Evolutionary conservation across 345 rosid genomes (phyloP).

Genomic region (Iberis pinnata): DNA sequence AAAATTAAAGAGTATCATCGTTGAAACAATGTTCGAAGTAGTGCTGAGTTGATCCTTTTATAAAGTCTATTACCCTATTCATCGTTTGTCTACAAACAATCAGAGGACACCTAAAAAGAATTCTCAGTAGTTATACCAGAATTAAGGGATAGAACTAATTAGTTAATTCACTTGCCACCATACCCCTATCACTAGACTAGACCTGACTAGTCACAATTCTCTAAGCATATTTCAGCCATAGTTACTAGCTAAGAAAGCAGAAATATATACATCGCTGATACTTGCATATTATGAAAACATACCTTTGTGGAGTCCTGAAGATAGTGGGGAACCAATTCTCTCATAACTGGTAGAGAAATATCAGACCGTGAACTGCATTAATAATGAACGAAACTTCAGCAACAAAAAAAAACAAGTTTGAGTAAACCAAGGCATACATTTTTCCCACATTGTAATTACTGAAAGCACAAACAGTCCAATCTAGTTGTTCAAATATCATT

Average conservation of each 20-base stretch:
- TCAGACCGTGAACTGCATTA: slow-evolving; percentile 78
- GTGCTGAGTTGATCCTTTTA: slow-evolving; percentile 4
- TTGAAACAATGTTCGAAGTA: slow-evolving; percentile 7
- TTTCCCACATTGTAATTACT: slow-evolving; percentile 8
- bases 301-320: slow-evolving; percentile 92
- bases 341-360: slow-evolving; percentile 88
- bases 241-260: not conserved
- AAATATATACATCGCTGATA: not conserved
- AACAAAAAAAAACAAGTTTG: not conserved
- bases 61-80: slow-evolving; percentile 1
- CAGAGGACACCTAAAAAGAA: not conserved
- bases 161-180: slow-evolving; percentile 7
- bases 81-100: slow-evolving; percentile 9
- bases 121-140: slow-evolving; percentile 8
- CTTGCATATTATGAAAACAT: slow-evolving; percentile 25
- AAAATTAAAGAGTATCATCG: slow-evolving; percentile 10
- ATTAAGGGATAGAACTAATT: slow-evolving; percentile 7
- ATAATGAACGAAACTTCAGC: slow-evolving; percentile 9
- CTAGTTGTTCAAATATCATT: slow-evolving; percentile 16
- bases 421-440: slow-evolving; percentile 8
- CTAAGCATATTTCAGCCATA: not conserved
- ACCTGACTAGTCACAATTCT: slow-evolving; percentile 11
- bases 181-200: slow-evolving; percentile 6
- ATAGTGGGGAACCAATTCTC: slow-evolving; percentile 93
- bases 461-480: slow-evolving; percentile 4